A percentile compares a stretch with the other conserved stretches of the same genome.
Evolutionary conservation across 2,329 filamentous ascomycete genomes (phyloP).

Genomic region (Alternaria triticina): DNA sequence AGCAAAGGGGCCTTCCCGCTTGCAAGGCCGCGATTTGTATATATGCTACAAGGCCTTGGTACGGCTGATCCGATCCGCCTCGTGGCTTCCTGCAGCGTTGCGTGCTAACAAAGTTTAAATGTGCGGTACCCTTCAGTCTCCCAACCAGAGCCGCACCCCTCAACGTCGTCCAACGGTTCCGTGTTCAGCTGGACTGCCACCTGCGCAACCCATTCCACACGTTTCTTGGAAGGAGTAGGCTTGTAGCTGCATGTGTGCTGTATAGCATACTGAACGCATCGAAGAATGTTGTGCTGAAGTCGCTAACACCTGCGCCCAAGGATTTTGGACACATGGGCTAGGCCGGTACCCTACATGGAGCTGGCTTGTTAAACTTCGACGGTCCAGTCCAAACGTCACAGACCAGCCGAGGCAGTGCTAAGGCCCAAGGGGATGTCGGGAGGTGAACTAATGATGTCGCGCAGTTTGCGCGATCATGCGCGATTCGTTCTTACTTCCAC

Average conservation of each 20-base stretch:
- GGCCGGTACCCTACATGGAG: neutral
- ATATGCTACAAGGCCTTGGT: neutral
- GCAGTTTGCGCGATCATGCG: neutral
- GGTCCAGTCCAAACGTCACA: neutral
- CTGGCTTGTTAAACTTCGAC: neutral
- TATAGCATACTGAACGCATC: neutral
- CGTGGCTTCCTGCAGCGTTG: neutral
- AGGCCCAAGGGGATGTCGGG: neutral
- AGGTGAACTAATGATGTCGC: neutral
- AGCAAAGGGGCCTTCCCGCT: neutral
- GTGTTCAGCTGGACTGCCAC: neutral
- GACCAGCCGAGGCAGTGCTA: neutral
- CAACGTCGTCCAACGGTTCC: neutral
- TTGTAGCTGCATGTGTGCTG: neutral
- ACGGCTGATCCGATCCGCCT: neutral
- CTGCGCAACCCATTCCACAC: neutral
- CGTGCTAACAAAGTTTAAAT: neutral
- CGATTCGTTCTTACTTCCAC: neutral
- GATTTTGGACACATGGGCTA: neutral
- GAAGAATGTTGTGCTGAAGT: neutral
- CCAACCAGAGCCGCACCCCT: neutral
- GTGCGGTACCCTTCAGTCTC: neutral
- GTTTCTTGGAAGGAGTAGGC: neutral
- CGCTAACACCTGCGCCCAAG: neutral
- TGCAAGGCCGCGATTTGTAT: neutral